Evolutionary conservation across 1,284 basidiomycete species (phyloP).

Genomic region (Sporisorium iseilematis-ciliati): DNA sequence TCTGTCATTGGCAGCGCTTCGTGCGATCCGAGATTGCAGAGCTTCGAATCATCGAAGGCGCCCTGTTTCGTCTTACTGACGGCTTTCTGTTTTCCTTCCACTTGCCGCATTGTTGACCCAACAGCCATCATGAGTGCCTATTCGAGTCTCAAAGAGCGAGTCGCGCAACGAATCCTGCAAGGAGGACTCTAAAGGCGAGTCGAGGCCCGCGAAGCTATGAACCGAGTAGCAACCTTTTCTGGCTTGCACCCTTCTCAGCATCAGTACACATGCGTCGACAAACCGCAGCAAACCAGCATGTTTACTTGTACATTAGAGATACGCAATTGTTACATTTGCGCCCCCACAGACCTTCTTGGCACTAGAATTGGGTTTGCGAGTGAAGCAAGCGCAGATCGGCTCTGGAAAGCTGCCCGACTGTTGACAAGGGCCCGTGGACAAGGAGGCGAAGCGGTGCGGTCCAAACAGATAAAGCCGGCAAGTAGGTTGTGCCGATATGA

Average conservation of each 20-base stretch:
- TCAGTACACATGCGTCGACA: neutral
- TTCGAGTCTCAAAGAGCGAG: constrained; percentile 65
- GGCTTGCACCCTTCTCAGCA: neutral
- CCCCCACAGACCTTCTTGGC: neutral
- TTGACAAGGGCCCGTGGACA: no score
- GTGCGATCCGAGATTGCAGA: no score
- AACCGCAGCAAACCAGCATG: neutral
- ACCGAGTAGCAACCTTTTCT: no score
- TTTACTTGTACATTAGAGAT: constrained; percentile 29
- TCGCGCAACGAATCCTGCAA: constrained; percentile 66
- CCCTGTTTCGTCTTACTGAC: constrained; percentile 71
- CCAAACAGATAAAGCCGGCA: no score
- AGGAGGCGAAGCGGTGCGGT: no score
- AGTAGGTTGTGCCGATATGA: no score
- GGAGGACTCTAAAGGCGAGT: constrained; percentile 41
- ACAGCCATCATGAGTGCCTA: constrained; percentile 70
- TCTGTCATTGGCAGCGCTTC: neutral
- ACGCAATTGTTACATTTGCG: neutral
- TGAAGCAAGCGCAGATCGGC: neutral
- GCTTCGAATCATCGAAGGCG: neutral
- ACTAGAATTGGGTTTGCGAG: neutral
- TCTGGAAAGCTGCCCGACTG: neutral
- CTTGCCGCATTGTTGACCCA: neutral
- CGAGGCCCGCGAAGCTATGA: no score
- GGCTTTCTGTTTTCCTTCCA: neutral